Base-by-base conservation (phyloP, 805 yeast genomes). In the Candida chilensis region DNA sequence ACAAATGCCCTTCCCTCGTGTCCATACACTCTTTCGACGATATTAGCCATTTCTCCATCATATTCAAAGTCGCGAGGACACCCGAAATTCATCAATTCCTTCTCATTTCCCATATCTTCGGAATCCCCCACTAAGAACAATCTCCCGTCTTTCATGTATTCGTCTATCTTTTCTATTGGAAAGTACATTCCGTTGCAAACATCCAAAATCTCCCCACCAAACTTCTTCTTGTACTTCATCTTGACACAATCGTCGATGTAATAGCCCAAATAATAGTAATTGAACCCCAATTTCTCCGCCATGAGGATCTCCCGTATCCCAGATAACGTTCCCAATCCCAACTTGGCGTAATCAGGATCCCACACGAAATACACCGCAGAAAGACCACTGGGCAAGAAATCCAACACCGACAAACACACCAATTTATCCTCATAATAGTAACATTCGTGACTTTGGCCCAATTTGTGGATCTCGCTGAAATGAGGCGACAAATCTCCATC, bases 351-450 rank as follows among this genome's bases (percentile, higher is more conserved):
- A 32, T 76, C 88, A 0, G 94, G 92, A 46, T 86, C 88, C 83
- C 92, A 85, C 9, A 87, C 74, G 47, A 88, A 82, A 48, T 88
- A 87, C 1, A 88, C 88, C 0, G 94, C 77, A 0, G 95, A 85
- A 0, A 88, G 50, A 0, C 84, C 80, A 16, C 71, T 51, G 0
- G 95, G 94, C 20, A 88, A 50, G 14, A 87, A 56, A 50, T 87
- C 96, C 18, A 81, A 45, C 1, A 87, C 84, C 0, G 83, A 83
- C 20, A 87, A 54, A 1, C 90, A 95, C 24, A 83, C 71, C 14
- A 87, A 57, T 37, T 67, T 62, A 4, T 52, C 74, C 27, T 82
- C 70, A 12, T 67, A 48, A 42, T 79, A 83, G 45, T 85, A 87
- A 47, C 84, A 70, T 44, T 85, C 94, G 50, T 87, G 96, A 2